Evolutionary conservation across 2,329 filamentous ascomycete genomes (phyloP), one percentile per base, ranked within the genome.

Genomic region (Fusarium cicatricum): DNA sequence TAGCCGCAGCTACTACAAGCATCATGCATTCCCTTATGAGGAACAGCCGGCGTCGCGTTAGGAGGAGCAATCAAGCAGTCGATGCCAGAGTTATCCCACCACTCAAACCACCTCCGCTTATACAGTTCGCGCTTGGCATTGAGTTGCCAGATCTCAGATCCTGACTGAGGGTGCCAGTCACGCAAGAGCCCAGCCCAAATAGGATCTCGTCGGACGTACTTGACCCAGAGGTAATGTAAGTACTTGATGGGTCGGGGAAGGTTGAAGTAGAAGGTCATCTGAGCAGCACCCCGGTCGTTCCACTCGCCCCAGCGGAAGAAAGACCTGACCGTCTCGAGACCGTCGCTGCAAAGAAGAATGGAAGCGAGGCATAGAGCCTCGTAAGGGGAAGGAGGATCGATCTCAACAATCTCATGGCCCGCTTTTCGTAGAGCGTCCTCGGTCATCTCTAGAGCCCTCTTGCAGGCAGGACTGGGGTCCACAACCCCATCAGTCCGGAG

Each of bases 1-100:
- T 98, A 97, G 1, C 92, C 92, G 68, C 93, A 97, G 64, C 88
- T 91, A 59, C 89, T 90, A 38, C 95, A 87, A 3, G 91, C 91
- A 66, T 94, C 88, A 64, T 86, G 85, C 92, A 97, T 97, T 0
- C 87, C 92, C 40, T 88, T 85, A 71, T 96, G 92, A 1, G 92
- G 92, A 4, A 96, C 85, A 1, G 93, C 93, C 2, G 93, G 92
- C 1, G 92, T 96, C 0, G 93, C 92, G 72, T 97, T 97, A 0
- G 89, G 92, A n/a, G 90, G 90, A 10, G 90, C 87, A 29, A 97
- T 75, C 63, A 97, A 82, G 62, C 93, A 88, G 74, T 97, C 93
- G 61, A 93, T 77, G 40, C 86, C 79, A 32, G 84, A 82, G 11
- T 82, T 77, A 55, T 91, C 85, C 91, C 92, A 96, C 90, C 92